Base-by-base conservation (phyloP, 2,329 filamentous ascomycete genomes). In the Helotiales sp. region DNA sequence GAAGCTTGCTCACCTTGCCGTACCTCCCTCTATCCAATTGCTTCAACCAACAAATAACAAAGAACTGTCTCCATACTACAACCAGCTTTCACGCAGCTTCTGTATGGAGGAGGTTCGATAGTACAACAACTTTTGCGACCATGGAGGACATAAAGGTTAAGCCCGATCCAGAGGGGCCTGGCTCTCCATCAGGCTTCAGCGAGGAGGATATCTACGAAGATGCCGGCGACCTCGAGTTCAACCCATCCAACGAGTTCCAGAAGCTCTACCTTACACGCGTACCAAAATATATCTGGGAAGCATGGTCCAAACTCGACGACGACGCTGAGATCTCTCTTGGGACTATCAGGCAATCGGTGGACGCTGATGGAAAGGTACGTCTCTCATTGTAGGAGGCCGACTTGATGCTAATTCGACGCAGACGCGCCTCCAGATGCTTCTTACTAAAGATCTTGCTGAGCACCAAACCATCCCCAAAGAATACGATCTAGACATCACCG, bases 391-490 rank as follows among this genome's bases (percentile, higher is more conserved):
- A 64, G 66, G 37, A 7, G 55, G 62, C 70, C 6, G 20, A 22
- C 13, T 24, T 13, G 13, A 15, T 54, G 43, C 72, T 75, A 50
- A 75, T 43, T n/a, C 8, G 30, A 54, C 58, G 17, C 69, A 83
- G 77, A 78, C 80, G 68, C 82, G 82, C 66, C 80, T 85, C 69
- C 80, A 90, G 77, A 91, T 97, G 81, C 86, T 93, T 69, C 84
- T 97, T 50, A 83, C 85, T 74, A 84, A 84, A 24, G 84, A 88
- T 61, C 83, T 90, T 60, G 82, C 86, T 7, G 84, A 88, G 70
- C 93, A 97, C 77, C 86, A 90, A 72, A 81, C 85, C 5, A 84
- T 97, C n/a, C 93, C 94, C 11, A 93, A 93, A 76, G 93, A 97
- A 76, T 99, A 97, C 80, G 87, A 93, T 72, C 82, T 98, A 66